A percentile compares a stretch with the other conserved stretches of the same genome.
Evolutionary conservation across 495 filamentous ascomycete genomes (phyloP).

Genomic region (Cairneyella variabilis): DNA sequence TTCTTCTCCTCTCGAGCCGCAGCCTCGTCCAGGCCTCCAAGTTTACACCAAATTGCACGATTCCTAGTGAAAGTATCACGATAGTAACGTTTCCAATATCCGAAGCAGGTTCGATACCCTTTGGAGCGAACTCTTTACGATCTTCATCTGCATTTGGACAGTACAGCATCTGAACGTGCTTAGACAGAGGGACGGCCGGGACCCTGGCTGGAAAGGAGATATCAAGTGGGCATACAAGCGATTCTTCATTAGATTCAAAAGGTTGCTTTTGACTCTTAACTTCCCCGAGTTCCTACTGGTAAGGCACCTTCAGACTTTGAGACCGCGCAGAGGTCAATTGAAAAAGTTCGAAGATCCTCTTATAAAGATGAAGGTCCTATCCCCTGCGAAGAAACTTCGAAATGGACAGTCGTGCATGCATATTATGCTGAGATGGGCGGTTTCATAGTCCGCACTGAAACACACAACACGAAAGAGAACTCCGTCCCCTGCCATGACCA

Average conservation of each 20-base stretch:
- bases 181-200: neutral
- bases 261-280: slow-evolving; percentile 25
- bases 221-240: neutral
- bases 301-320: slow-evolving; percentile 14
- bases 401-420: slow-evolving; percentile 34
- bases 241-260: slow-evolving; percentile 16
- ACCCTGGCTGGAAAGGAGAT: neutral
- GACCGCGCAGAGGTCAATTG: slow-evolving; percentile 1
- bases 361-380: neutral
- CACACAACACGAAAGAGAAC: neutral
- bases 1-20: no score
- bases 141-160: slow-evolving; percentile 30
- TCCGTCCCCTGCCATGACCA: no score
- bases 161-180: slow-evolving; percentile 28
- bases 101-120: slow-evolving; percentile 10
- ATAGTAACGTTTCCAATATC: slow-evolving; percentile 1
- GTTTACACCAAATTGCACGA: slow-evolving; percentile 3
- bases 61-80: neutral
- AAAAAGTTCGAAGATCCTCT: neutral
- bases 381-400: slow-evolving; percentile 3
- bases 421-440: slow-evolving; percentile 41
- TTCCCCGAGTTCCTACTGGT: slow-evolving; percentile 25
- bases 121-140: slow-evolving; percentile 25
- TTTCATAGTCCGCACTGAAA: slow-evolving; percentile 23
- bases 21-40: neutral